Conservation (phyloP, 2,329 filamentous ascomycete genomes). For the Cladosporium phlei region DNA sequence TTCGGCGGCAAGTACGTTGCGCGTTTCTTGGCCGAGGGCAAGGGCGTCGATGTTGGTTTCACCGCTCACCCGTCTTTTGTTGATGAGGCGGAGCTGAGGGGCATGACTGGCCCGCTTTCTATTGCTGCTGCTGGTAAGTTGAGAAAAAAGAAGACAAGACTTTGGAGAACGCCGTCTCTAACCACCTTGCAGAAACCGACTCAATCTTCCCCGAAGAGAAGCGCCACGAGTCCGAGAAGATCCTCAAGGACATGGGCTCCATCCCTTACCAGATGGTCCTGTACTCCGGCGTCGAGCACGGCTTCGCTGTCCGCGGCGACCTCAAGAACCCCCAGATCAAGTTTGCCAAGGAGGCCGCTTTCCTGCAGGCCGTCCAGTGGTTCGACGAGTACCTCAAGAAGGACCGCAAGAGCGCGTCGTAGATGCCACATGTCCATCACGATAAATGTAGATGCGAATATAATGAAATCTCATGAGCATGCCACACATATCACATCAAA, state of each 20-base stretch:
- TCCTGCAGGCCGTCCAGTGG: slow-evolving; percentile 72
- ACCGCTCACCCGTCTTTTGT: slow-evolving; percentile 75
- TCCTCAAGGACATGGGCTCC: slow-evolving; percentile 46
- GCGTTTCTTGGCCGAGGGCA: slow-evolving; percentile 56
- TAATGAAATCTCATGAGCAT: no score
- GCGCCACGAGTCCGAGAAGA: slow-evolving; percentile 55
- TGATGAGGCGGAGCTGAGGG: slow-evolving; percentile 54
- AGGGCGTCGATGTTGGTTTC: slow-evolving; percentile 63
- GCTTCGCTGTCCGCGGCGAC: slow-evolving; percentile 69
- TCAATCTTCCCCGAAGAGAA: slow-evolving; percentile 53
- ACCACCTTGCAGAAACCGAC: slow-evolving; percentile 48
- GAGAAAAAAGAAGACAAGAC: neutral
- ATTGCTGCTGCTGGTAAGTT: slow-evolving; percentile 57
- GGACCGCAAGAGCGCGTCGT: slow-evolving; percentile 12
- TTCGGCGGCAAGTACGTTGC: slow-evolving; percentile 53
- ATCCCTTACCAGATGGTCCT: slow-evolving; percentile 71
- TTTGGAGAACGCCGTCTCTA: no score
- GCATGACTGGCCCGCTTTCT: slow-evolving; percentile 52
- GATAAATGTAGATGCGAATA: no score
- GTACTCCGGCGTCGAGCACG: slow-evolving; percentile 66
- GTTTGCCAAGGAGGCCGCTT: slow-evolving; percentile 77
- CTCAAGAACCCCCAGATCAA: slow-evolving; percentile 51
- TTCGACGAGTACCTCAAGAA: slow-evolving; percentile 60
- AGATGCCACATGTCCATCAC: no score
- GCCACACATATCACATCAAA: no score